Percentiles rank a stretch among this genome's conserved stretches.
Conservation (phyloP, 345 rosid genomes). For the Salix viminalis region DNA sequence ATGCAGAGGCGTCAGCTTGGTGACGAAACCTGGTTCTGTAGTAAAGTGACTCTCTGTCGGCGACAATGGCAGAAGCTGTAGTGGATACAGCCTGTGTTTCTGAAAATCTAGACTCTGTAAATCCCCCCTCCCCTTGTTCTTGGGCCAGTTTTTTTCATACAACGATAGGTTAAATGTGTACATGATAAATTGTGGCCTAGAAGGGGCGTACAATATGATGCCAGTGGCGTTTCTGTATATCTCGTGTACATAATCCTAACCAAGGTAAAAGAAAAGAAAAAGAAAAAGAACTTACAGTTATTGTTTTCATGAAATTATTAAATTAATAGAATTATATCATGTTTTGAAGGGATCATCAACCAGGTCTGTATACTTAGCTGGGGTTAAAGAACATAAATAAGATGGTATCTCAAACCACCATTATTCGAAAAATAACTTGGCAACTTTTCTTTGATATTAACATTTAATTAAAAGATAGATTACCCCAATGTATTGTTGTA, state of each 20-base stretch:
- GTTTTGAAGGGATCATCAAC: neutral
- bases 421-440: too few relatives aligned
- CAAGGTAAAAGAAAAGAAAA: too few relatives aligned
- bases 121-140: neutral
- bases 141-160: neutral
- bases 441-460: too few relatives aligned
- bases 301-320: too few relatives aligned
- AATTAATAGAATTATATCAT: too few relatives aligned
- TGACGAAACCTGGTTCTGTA: slow-evolving; percentile 5
- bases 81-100: slow-evolving; percentile 18
- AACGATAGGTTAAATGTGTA: slow-evolving; percentile 18
- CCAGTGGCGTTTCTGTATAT: too few relatives aligned
- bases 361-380: neutral
- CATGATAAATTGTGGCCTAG: slow-evolving; percentile 16
- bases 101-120: slow-evolving; percentile 14
- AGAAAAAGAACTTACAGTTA: too few relatives aligned
- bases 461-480: too few relatives aligned
- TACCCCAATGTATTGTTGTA: too few relatives aligned
- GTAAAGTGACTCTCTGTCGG: slow-evolving; percentile 3
- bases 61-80: neutral
- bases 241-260: too few relatives aligned
- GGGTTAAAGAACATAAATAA: neutral
- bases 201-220: neutral
- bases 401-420: neutral
- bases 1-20: slow-evolving; percentile 21